These are phyloP conservation scores for Ogataea siamensis DNA, from an alignment of 805 yeast genomes.

Conservation along the genomic window DNA sequence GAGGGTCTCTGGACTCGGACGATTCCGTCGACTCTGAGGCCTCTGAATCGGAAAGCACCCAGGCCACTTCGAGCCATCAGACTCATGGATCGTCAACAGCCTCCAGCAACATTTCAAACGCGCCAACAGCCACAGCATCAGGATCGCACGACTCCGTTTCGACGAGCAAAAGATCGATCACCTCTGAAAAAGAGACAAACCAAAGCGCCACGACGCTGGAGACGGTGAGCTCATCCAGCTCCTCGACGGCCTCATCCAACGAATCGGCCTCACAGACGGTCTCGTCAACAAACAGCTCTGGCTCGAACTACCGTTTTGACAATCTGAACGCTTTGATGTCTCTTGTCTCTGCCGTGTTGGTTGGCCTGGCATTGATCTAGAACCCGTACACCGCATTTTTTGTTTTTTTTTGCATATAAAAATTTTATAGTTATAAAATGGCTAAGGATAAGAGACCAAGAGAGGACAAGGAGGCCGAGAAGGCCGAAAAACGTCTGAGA, in stretches of 20 bases:
- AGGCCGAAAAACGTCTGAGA: slow-evolving; percentile 24
- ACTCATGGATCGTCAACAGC: neutral
- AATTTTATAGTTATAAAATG: slow-evolving; percentile 19
- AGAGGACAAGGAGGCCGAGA: slow-evolving; percentile 28
- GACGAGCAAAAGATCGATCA: slow-evolving; percentile 14
- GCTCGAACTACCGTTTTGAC: slow-evolving; percentile 1
- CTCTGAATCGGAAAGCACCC: slow-evolving; percentile 8
- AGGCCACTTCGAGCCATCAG: slow-evolving; percentile 4
- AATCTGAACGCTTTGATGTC: slow-evolving; percentile 6
- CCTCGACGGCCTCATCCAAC: slow-evolving; percentile 17
- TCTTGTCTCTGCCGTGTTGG: slow-evolving; percentile 13
- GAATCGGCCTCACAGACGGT: slow-evolving; percentile 17
- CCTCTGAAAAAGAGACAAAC: slow-evolving; percentile 4
- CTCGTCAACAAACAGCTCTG: slow-evolving; percentile 18
- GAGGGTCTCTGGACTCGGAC: slow-evolving; percentile 18
- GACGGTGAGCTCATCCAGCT: slow-evolving; percentile 3
- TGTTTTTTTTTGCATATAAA: slow-evolving; percentile 10
- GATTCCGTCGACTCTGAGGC: too few species aligned
- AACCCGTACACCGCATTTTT: slow-evolving; percentile 7
- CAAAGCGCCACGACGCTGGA: slow-evolving; percentile 4
- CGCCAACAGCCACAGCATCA: neutral
- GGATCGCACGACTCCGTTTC: slow-evolving; percentile 9
- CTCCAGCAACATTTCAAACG: neutral
- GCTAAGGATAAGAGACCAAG: slow-evolving; percentile 24
- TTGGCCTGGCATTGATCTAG: slow-evolving; percentile 14